Evolutionary conservation across 106 monocot species (phyloP).

Genomic region (Dioscorea zingiberensis): DNA sequence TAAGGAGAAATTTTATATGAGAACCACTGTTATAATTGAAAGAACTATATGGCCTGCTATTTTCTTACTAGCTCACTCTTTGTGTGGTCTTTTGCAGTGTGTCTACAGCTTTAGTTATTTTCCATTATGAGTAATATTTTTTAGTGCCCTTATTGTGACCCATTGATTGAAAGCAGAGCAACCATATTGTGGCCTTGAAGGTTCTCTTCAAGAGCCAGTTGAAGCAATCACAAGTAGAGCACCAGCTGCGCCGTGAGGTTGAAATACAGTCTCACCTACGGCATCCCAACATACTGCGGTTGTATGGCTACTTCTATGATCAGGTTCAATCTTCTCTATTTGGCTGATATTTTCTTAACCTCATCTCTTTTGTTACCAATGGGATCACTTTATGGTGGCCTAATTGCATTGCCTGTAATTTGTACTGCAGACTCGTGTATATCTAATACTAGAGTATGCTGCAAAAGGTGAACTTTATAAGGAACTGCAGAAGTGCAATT

Average conservation of each 20-base stretch:
- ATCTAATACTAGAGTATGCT: constrained; percentile 92
- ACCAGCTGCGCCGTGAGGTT: constrained; percentile 89
- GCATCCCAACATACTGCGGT: constrained; percentile 84
- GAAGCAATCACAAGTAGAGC: constrained; percentile 96
- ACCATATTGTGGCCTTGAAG: constrained; percentile 91
- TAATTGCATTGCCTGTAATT: not conserved
- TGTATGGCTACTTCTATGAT: constrained; percentile 99
- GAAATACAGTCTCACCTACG: constrained; percentile 97
- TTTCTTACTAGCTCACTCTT: no score
- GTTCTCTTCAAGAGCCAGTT: constrained; percentile 97
- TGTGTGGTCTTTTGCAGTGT: no score
- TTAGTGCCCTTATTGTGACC: no score
- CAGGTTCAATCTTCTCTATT: constrained; percentile 42
- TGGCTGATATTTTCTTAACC: no score
- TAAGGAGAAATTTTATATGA: no score
- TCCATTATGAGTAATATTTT: no score
- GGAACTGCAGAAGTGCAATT: constrained; percentile 88
- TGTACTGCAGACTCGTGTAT: constrained; percentile 75
- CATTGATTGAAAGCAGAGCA: constrained; percentile 52
- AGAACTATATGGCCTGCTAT: no score
- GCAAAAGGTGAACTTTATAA: constrained; percentile 97
- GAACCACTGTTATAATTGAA: no score
- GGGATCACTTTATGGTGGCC: not conserved
- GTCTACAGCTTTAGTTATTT: no score
- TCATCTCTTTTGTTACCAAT: not conserved